These are phyloP conservation scores for Coniella vitis DNA, from an alignment of 2,329 filamentous ascomycete species.

Conservation along the genomic window DNA sequence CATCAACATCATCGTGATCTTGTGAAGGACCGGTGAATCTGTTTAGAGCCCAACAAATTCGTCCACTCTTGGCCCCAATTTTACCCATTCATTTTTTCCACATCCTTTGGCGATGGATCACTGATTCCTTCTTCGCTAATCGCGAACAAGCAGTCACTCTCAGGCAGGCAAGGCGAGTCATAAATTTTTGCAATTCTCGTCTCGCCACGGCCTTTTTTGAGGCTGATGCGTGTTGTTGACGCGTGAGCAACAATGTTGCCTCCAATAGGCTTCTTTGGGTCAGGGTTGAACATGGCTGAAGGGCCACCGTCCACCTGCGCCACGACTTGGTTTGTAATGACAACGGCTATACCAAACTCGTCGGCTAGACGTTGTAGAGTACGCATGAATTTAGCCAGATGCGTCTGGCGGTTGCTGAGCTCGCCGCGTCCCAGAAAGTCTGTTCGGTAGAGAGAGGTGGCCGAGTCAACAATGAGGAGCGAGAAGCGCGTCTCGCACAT, in stretches of 20 bases:
- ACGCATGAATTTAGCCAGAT: conserved; percentile 83
- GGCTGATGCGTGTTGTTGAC: conserved; percentile 84
- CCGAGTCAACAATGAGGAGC: conserved; percentile 89
- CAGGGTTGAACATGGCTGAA: conserved; percentile 94
- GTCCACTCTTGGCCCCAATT: conserved; percentile 18
- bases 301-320: conserved; percentile 96
- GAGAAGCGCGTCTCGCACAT: conserved; percentile 99
- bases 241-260: conserved; percentile 98
- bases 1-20: too few species aligned
- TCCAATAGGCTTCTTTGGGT: conserved; percentile 98
- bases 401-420: conserved; percentile 85
- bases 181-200: conserved; percentile 99
- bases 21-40: too few species aligned
- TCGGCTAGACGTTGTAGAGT: conserved; percentile 71
- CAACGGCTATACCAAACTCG: conserved; percentile 92
- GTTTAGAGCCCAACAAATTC: not conserved
- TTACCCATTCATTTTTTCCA: conserved; percentile 59
- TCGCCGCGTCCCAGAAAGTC: conserved; percentile 97
- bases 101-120: conserved; percentile 89
- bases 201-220: conserved; percentile 93
- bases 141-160: conserved; percentile 93
- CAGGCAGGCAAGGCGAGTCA: conserved; percentile 92
- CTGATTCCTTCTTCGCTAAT: conserved; percentile 97
- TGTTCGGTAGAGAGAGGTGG: conserved; percentile 89
- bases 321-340: conserved; percentile 98